Conservation (phyloP, 129 eudicot species). For the Artemisia tridentata region DNA sequence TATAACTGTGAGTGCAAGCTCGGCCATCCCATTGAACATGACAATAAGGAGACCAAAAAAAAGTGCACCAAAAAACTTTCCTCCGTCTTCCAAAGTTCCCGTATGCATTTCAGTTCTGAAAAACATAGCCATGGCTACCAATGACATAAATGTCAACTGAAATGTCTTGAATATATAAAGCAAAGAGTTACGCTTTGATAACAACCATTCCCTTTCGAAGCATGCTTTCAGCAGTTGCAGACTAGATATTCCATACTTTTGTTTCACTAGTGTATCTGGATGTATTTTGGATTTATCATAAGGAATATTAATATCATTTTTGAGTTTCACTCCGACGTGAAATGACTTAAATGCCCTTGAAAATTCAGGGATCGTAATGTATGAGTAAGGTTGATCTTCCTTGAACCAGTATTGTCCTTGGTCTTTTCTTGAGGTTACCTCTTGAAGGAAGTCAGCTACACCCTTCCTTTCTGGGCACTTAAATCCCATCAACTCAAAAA, state of each 20-base stretch:
- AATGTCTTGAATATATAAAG: constrained; percentile 37
- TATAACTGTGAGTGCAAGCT: constrained; percentile 35
- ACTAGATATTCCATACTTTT: constrained; percentile 30
- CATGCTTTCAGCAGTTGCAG: constrained; percentile 30
- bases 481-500: constrained; percentile 54
- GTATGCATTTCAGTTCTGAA: constrained; percentile 42
- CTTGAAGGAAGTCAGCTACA: constrained; percentile 42
- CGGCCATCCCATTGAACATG: constrained; percentile 43
- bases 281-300: constrained; percentile 30
- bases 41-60: constrained; percentile 36
- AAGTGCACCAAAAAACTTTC: constrained; percentile 34
- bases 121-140: constrained; percentile 39
- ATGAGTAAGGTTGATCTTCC: constrained; percentile 21
- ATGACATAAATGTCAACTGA: constrained; percentile 39
- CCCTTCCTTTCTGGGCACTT: constrained; percentile 44
- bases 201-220: constrained; percentile 36
- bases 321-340: constrained; percentile 30
- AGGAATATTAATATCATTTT: constrained; percentile 21
- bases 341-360: constrained; percentile 29
- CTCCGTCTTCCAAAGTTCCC: constrained; percentile 39
- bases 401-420: constrained; percentile 36
- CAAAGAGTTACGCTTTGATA: constrained; percentile 34
- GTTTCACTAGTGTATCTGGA: constrained; percentile 20
- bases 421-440: constrained; percentile 35
- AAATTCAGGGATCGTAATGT: constrained; percentile 23